Conservation (phyloP, 2,329 filamentous ascomycete genomes). For the Xylariales sp. region DNA sequence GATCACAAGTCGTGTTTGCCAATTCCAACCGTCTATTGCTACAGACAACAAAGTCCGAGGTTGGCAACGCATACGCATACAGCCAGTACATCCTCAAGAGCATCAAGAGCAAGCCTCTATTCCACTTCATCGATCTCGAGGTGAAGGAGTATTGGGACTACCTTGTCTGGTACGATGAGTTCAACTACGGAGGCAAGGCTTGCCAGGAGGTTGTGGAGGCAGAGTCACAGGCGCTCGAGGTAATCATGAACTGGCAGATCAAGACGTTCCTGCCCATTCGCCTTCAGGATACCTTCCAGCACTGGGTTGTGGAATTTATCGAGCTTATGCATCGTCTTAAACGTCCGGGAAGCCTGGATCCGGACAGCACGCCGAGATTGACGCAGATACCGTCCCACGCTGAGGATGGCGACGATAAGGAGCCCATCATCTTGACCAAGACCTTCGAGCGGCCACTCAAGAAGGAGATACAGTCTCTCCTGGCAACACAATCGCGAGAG, state of each 20-base stretch:
- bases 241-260: slow-evolving; percentile 98
- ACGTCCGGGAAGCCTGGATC: slow-evolving; percentile 43
- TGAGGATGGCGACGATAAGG: slow-evolving; percentile 53
- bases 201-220: slow-evolving; percentile 75
- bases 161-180: slow-evolving; percentile 97
- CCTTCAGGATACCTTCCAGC: slow-evolving; percentile 79
- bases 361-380: slow-evolving; percentile 47
- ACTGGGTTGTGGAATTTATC: slow-evolving; percentile 94
- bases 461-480: slow-evolving; percentile 78
- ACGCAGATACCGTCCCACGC: slow-evolving; percentile 57
- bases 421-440: slow-evolving; percentile 69
- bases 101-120: slow-evolving; percentile 90
- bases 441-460: slow-evolving; percentile 85
- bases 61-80: slow-evolving; percentile 95
- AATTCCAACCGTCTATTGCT: slow-evolving; percentile 84
- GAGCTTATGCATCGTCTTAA: slow-evolving; percentile 90
- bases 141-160: slow-evolving; percentile 99
- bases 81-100: slow-evolving; percentile 97
- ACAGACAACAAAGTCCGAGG: slow-evolving; percentile 94
- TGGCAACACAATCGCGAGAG: slow-evolving; percentile 82
- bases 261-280: slow-evolving; percentile 78
- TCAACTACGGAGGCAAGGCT: slow-evolving; percentile 95
- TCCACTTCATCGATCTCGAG: slow-evolving; percentile 94
- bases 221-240: slow-evolving; percentile 73
- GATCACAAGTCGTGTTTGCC: slow-evolving; percentile 93